A percentile compares a stretch with the other conserved stretches of the same genome.
phyloP scores from a whole-genome alignment of 1,284 basidiomycete genomes.

The Pseudozyma sp. region DNA sequence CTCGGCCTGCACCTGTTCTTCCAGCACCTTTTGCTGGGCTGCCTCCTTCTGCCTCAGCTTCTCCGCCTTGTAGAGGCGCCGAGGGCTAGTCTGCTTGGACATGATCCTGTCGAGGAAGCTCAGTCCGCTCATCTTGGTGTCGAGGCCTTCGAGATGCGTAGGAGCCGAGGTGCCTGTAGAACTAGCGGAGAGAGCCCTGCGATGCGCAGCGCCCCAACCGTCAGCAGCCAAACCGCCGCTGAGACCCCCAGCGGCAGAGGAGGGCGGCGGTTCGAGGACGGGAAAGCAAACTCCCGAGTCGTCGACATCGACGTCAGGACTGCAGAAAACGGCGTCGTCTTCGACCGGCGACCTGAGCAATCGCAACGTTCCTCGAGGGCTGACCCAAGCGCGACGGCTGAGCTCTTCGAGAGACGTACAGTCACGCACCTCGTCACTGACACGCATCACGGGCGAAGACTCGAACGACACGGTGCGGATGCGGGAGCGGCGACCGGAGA shows the following conservation, averaged over 20 bases:
- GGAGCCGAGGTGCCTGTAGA: conserved; percentile 30
- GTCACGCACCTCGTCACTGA: conserved; percentile 35
- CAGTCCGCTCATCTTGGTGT: conserved; percentile 59
- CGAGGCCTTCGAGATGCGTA: conserved; percentile 30
- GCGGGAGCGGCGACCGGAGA: conserved; percentile 23
- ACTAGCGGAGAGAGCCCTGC: conserved; percentile 31
- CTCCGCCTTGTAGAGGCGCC: conserved; percentile 57
- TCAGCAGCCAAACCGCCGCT: conserved; percentile 38
- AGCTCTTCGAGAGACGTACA: conserved; percentile 50
- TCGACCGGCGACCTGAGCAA: conserved; percentile 48
- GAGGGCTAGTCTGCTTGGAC: conserved; percentile 61
- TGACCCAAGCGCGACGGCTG: conserved; percentile 58
- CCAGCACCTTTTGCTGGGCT: conserved; percentile 17
- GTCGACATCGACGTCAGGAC: conserved; percentile 37
- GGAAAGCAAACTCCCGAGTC: conserved; percentile 45
- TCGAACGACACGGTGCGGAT: conserved; percentile 49
- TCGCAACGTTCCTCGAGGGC: conserved; percentile 50
- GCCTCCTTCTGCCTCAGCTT: conserved; percentile 52
- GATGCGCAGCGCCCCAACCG: conserved; percentile 34
- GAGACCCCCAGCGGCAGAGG: conserved; percentile 5
- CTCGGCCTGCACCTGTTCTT: conserved; percentile 34
- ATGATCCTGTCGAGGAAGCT: conserved; percentile 65
- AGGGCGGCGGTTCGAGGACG: conserved; percentile 9
- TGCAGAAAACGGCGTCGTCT: conserved; percentile 37
- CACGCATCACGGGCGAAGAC: conserved; percentile 38